phyloP scores from a whole-genome alignment of 805 yeast species.

The Wickerhamiella kazuoi region DNA sequence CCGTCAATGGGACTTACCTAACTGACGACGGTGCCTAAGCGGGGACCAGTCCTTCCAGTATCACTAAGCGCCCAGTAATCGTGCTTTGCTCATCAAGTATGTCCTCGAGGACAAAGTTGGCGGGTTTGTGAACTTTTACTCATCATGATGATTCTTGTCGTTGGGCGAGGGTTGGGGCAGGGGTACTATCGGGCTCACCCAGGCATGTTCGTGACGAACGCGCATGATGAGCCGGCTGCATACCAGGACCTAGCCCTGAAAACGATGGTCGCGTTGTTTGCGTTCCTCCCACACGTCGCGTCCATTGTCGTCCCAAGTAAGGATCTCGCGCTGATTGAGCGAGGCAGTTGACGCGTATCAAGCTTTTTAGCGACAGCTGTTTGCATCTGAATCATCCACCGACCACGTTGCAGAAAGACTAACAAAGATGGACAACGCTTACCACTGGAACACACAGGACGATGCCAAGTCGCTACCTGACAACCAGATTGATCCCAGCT shows the following conservation, averaged over 20 bases:
- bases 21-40: slow-evolving; percentile 1
- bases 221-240: too few relatives aligned
- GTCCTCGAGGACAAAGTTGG: slow-evolving; percentile 1
- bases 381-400: too few relatives aligned
- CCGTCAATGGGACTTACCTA: slow-evolving; percentile 4
- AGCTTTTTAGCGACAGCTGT: too few relatives aligned
- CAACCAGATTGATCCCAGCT: slow-evolving; percentile 17
- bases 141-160: background rate
- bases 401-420: too few relatives aligned
- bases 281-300: too few relatives aligned
- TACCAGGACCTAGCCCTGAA: too few relatives aligned
- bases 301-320: too few relatives aligned
- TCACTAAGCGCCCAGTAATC: slow-evolving; percentile 8
- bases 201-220: too few relatives aligned
- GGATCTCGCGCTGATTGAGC: too few relatives aligned
- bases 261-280: too few relatives aligned
- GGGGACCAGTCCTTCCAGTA: background rate
- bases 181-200: too few relatives aligned
- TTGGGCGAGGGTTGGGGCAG: background rate
- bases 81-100: background rate
- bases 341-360: too few relatives aligned
- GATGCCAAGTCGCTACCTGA: slow-evolving; percentile 15
- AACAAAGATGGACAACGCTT: background rate
- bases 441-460: slow-evolving; percentile 15
- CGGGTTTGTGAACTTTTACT: slow-evolving; percentile 1